phyloP scores from a whole-genome alignment of 257 asterid genomes.

The Ligustrum vulgare region DNA sequence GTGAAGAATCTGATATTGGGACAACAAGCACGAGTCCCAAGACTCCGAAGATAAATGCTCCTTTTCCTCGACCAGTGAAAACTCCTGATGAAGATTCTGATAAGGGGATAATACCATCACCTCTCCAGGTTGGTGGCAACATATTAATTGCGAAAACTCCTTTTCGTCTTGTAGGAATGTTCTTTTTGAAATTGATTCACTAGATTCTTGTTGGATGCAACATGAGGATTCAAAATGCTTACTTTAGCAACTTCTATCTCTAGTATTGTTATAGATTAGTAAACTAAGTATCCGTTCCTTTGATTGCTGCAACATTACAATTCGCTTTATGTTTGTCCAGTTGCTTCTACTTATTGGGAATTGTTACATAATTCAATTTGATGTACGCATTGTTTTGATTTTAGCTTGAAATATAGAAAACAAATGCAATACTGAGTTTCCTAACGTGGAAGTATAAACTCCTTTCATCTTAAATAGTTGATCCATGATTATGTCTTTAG shows the following conservation, averaged over 20 bases:
- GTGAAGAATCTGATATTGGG: constrained; percentile 48
- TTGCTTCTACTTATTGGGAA: neutral
- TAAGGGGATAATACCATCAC: constrained; percentile 11
- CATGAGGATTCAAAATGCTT: neutral
- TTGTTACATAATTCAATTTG: neutral
- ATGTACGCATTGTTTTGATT: neutral
- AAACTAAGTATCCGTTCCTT: neutral
- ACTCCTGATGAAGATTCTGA: constrained; percentile 42
- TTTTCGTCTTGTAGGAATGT: neutral
- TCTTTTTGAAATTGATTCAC: neutral
- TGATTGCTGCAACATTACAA: neutral
- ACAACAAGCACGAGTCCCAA: constrained; percentile 44
- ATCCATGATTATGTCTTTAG: neutral
- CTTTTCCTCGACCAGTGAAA: constrained; percentile 57
- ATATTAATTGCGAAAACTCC: neutral
- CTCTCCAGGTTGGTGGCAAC: constrained; percentile 49
- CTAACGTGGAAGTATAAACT: neutral
- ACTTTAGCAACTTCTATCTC: neutral
- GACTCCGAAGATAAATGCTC: constrained; percentile 67
- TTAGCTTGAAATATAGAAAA: neutral
- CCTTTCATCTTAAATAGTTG: neutral
- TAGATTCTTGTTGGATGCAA: neutral
- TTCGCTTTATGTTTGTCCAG: neutral
- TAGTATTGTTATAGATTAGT: neutral
- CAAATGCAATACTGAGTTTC: neutral